Evolutionary conservation across 108 stramenopile species (phyloP).

Genomic region (Nitzschia sp.): DNA sequence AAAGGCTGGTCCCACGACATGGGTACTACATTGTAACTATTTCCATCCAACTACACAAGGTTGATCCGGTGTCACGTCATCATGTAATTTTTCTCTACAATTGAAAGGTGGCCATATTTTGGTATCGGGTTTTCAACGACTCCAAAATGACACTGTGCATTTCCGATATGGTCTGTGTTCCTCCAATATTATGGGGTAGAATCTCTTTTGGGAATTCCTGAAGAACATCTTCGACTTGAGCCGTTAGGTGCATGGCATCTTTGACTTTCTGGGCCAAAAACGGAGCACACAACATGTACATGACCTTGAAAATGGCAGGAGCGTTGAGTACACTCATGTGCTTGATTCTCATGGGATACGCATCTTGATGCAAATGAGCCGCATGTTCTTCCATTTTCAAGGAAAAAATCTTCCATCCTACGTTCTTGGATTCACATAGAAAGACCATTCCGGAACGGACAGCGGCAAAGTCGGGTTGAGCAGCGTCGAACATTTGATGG

Average conservation of each 20-base stretch:
- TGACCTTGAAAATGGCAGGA: neutral
- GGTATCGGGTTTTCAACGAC: neutral
- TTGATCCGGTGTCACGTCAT: too few species aligned
- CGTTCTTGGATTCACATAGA: neutral
- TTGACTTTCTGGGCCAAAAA: neutral
- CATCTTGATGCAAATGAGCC: conserved; percentile 5
- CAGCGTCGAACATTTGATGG: conserved; percentile 2
- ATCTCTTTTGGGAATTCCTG: neutral
- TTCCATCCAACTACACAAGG: too few species aligned
- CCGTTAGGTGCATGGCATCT: neutral
- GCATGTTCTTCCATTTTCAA: conserved; percentile 1
- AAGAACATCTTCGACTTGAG: neutral
- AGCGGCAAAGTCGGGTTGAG: neutral
- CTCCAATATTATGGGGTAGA: neutral
- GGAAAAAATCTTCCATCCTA: neutral
- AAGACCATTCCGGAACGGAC: neutral
- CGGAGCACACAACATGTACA: neutral
- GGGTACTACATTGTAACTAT: too few species aligned
- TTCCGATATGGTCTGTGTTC: neutral
- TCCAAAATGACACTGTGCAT: neutral
- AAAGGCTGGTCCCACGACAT: too few species aligned
- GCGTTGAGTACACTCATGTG: neutral
- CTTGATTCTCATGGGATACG: neutral
- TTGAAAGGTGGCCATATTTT: neutral
- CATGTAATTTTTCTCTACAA: too few species aligned